Evolutionary conservation across 1,284 basidiomycete species (phyloP).

Genomic region (Lentinula novae-zelandiae): DNA sequence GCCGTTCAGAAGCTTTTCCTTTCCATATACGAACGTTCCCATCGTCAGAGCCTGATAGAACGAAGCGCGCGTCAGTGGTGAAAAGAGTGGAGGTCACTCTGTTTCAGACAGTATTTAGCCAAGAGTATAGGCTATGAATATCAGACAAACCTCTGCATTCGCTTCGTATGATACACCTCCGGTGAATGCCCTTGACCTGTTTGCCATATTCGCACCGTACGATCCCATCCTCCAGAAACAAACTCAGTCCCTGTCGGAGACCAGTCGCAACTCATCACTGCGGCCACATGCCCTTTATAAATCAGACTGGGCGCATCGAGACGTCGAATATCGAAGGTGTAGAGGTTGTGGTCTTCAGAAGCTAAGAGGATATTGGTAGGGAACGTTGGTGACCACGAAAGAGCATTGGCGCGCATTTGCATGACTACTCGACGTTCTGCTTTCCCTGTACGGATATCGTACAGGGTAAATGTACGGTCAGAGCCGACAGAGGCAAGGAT

Average conservation of each 20-base stretch:
- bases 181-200: slow-evolving; percentile 80
- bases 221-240: slow-evolving; percentile 94
- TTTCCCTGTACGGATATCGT: slow-evolving; percentile 95
- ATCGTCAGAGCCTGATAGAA: slow-evolving; percentile 93
- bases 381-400: slow-evolving; percentile 95
- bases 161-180: slow-evolving; percentile 97
- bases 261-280: slow-evolving; percentile 93
- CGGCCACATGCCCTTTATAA: slow-evolving; percentile 97
- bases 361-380: slow-evolving; percentile 90
- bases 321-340: slow-evolving; percentile 95
- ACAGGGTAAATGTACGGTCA: slow-evolving; percentile 93
- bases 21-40: slow-evolving; percentile 99
- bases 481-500: slow-evolving; percentile 92
- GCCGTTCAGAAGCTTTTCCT: slow-evolving; percentile 86
- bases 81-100: slow-evolving; percentile 76
- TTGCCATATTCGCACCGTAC: slow-evolving; percentile 93
- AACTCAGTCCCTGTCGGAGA: slow-evolving; percentile 95
- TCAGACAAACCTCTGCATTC: slow-evolving; percentile 85
- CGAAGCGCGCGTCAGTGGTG: slow-evolving; percentile 90
- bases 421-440: slow-evolving; percentile 90
- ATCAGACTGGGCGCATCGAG: slow-evolving; percentile 85
- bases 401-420: slow-evolving; percentile 87
- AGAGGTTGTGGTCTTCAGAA: slow-evolving; percentile 97
- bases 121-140: neutral
- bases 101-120: slow-evolving; percentile 15